phyloP scores from a whole-genome alignment of 1,284 basidiomycete genomes.

The Violaceomyces palustris region DNA sequence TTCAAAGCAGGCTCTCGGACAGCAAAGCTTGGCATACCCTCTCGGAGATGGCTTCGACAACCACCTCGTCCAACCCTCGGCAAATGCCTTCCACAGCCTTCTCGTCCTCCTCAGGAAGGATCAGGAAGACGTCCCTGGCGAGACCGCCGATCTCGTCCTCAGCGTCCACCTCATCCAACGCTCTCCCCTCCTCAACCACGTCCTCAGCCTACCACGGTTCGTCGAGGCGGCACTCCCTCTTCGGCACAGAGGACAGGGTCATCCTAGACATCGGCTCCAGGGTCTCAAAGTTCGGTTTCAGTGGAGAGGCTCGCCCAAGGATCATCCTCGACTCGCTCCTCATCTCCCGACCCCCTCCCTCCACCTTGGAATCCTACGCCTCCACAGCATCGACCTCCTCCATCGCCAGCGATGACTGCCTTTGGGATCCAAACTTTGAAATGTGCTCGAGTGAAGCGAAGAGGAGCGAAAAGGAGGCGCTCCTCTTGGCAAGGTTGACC shows the following conservation, averaged over 20 bases:
- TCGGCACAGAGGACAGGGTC: slow-evolving; percentile 39
- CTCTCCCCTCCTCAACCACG: no score
- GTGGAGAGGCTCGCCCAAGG: slow-evolving; percentile 43
- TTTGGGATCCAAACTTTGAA: slow-evolving; percentile 43
- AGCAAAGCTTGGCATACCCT: no score
- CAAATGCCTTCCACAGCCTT: no score
- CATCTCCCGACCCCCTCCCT: slow-evolving; percentile 21
- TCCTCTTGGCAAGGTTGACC: slow-evolving; percentile 29
- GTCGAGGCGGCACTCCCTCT: slow-evolving; percentile 27
- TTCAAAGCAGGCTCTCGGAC: no score
- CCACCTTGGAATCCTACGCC: slow-evolving; percentile 8
- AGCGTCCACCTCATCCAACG: no score
- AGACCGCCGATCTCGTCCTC: no score
- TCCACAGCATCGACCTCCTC: slow-evolving; percentile 2
- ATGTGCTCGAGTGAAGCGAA: slow-evolving; percentile 15
- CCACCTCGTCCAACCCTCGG: no score
- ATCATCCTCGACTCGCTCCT: slow-evolving; percentile 52
- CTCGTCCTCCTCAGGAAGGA: no score
- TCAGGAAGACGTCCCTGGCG: no score
- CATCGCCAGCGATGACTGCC: slow-evolving; percentile 8
- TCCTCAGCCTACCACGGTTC: no score
- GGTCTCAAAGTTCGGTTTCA: slow-evolving; percentile 42
- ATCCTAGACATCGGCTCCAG: slow-evolving; percentile 45
- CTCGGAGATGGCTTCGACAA: no score
- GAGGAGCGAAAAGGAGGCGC: slow-evolving; percentile 19